Evolutionary conservation across 106 monocot species (phyloP), one percentile per base, ranked within the genome.

Genomic region (Hemerocallis citrina): DNA sequence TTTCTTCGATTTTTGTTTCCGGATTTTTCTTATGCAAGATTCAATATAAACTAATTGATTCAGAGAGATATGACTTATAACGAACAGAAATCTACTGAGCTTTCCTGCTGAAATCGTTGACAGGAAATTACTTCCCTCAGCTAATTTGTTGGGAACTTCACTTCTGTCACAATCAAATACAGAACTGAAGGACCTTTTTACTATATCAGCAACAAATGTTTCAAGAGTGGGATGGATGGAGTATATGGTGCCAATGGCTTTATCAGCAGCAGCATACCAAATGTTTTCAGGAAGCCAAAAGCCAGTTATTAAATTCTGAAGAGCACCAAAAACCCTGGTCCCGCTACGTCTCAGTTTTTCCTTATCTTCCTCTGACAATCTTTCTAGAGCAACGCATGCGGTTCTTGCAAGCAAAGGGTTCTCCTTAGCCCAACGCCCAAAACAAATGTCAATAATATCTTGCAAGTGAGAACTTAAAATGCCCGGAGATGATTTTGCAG

Each of bases 391-490:
- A 61, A 81, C 31, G 48, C 96, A 98, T 29, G 96, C 96, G 40
- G 84, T 88, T 79, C 91, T 81, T 24, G 91, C 96, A 65, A 98
- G 91, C 43, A 98, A 73, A 43, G 88, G 87, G 23, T 98, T 91
- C 75, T 88, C 91, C 75, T 84, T 85, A 47, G 96, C 77, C 96
- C 96, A 82, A 16, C 84, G 72, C n/a, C 96, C 91, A 79, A 98
- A 98, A 39, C 96, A 91, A 71, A 98, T 98, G 60, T 98, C 96
- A 65, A 98, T 76, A 52, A 98, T 85, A 62, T 98, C 91, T 55
- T 75, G 81, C 66, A 79, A 68, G 48, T 98, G 96, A 61, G 81
- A 61, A 75, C 91, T 69, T 32, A 98, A 58, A 75, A 92, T 74
- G 46, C 64, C 44, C 33, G 91, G 72, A 73, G 81, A 82, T 61